These are phyloP conservation scores for Aspergillus leporis DNA, from an alignment of 495 filamentous ascomycete species.

Conservation along the genomic window DNA sequence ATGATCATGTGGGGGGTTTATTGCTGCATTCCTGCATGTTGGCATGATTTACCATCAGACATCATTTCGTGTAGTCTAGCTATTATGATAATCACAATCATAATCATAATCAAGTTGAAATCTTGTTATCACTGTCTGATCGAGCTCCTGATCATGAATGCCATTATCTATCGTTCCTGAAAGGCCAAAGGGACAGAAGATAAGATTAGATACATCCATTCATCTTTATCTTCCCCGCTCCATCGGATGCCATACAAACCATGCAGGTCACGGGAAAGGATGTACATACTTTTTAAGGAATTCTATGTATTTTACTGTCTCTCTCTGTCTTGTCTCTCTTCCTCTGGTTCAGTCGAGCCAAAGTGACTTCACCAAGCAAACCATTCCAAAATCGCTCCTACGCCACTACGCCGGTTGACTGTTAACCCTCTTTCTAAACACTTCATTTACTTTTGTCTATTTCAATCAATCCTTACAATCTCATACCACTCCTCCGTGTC, in stretches of 20 bases:
- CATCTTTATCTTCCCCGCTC: not conserved
- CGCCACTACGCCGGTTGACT: not conserved
- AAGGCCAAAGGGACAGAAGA: not conserved
- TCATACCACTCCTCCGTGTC: not conserved
- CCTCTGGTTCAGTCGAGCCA: not conserved
- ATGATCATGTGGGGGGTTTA: not conserved
- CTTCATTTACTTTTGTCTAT: not conserved
- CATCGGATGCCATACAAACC: not conserved
- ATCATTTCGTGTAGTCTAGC: not conserved
- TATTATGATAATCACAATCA: not conserved
- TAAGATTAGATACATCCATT: not conserved
- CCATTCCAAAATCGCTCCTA: not conserved
- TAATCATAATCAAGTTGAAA: not conserved
- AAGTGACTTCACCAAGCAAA: constrained; percentile 1
- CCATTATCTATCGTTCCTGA: not conserved
- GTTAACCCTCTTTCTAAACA: not conserved
- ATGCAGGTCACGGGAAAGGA: not conserved
- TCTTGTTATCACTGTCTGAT: not conserved
- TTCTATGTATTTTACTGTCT: not conserved
- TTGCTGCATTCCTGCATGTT: no score
- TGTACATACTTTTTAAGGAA: not conserved
- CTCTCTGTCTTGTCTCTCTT: not conserved
- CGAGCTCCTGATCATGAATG: not conserved
- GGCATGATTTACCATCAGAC: no score
- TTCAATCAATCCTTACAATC: not conserved